A percentile compares a stretch with the other conserved stretches of the same genome.
These are phyloP conservation scores for Apiospora koreana DNA, from an alignment of 2,329 filamentous ascomycete genomes.

Conservation along the genomic window DNA sequence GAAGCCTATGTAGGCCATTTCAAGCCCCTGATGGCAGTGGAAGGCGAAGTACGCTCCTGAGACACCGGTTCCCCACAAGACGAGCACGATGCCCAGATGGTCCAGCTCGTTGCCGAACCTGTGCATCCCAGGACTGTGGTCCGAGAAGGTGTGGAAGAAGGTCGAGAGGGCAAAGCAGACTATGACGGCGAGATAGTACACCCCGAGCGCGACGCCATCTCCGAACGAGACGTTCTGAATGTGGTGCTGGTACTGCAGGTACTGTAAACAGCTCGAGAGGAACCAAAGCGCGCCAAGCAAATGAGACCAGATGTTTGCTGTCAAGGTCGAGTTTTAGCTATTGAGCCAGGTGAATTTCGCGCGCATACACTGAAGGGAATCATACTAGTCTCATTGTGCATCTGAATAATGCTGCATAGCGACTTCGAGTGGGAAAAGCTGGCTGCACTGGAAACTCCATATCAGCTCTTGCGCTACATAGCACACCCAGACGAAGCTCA, in stretches of 20 bases:
- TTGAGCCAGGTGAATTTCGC: neutral
- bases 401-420: neutral
- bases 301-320: conserved; percentile 34
- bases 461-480: neutral
- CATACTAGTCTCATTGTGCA: neutral
- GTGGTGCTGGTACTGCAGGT: neutral
- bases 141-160: conserved; percentile 30
- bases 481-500: neutral
- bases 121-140: conserved; percentile 30
- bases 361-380: rapidly evolving
- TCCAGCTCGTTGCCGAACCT: conserved; percentile 31
- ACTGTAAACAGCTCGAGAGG: conserved; percentile 15
- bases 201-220: conserved; percentile 21
- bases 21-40: conserved; percentile 21
- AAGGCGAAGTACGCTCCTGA: conserved; percentile 29
- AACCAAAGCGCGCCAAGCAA: conserved; percentile 27
- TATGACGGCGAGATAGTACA: conserved; percentile 27
- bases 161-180: conserved; percentile 29
- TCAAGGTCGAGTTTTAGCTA: neutral
- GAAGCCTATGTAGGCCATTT: conserved; percentile 21
- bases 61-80: conserved; percentile 29
- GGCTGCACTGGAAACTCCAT: neutral
- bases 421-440: neutral
- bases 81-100: conserved; percentile 31
- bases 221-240: neutral